Evolutionary conservation across 768 basidiomycete species (phyloP).

Genomic region (Mycena belliarum): DNA sequence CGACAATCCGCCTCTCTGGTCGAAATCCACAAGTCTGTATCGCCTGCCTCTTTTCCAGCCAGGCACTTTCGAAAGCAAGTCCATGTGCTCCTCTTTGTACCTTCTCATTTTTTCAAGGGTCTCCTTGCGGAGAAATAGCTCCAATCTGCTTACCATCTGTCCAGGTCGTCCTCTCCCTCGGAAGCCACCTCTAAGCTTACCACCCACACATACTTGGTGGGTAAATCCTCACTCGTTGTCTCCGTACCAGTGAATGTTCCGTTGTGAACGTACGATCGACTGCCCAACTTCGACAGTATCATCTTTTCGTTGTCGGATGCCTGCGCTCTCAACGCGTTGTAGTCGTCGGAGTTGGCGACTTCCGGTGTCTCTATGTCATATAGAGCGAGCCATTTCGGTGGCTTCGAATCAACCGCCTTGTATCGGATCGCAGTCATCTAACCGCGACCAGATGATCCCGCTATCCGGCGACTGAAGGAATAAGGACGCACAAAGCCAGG

Average conservation of each 20-base stretch:
- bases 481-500: conserved; percentile 27
- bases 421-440: conserved; percentile 31
- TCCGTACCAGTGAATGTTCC: conserved; percentile 18
- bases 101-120: neutral
- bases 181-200: conserved; percentile 25
- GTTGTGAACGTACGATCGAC: conserved; percentile 27
- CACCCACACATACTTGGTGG: conserved; percentile 26
- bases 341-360: conserved; percentile 25
- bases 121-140: too few species aligned
- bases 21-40: conserved; percentile 28
- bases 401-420: conserved; percentile 31
- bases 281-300: conserved; percentile 26
- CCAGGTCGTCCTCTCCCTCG: conserved; percentile 32
- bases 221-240: conserved; percentile 16
- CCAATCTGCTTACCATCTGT: conserved; percentile 27
- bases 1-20: conserved; percentile 18
- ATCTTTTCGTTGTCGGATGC: conserved; percentile 30
- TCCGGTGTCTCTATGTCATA: conserved; percentile 32
- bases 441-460: neutral
- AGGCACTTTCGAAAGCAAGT: conserved; percentile 28
- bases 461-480: neutral
- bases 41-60: conserved; percentile 34
- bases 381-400: conserved; percentile 29
- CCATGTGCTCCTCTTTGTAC: conserved; percentile 38
- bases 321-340: conserved; percentile 26